Conservation (phyloP, 2,329 filamentous ascomycete genomes). For the Penicillium sp. region DNA sequence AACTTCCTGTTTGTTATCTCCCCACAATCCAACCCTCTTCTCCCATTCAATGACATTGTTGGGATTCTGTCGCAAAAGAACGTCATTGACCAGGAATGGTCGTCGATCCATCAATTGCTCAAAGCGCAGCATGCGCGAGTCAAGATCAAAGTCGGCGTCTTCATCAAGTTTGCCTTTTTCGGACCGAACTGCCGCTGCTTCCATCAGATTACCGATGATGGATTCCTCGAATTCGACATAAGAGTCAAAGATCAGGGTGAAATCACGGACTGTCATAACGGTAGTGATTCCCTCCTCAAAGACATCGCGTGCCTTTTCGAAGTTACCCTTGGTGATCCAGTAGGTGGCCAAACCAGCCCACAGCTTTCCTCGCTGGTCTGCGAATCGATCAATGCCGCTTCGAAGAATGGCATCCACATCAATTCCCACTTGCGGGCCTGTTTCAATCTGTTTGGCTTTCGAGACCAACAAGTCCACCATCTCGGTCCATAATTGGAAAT, state of each 20-base stretch:
- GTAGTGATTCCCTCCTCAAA: slow-evolving; percentile 97
- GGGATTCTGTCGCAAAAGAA: slow-evolving; percentile 90
- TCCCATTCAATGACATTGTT: slow-evolving; percentile 97
- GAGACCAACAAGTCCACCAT: slow-evolving; percentile 94
- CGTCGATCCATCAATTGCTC: slow-evolving; percentile 97
- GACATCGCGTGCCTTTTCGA: slow-evolving; percentile 86
- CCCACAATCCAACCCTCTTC: slow-evolving; percentile 94
- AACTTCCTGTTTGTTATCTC: slow-evolving; percentile 85
- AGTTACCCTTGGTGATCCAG: slow-evolving; percentile 90
- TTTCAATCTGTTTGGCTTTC: slow-evolving; percentile 82
- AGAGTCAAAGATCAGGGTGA: slow-evolving; percentile 92
- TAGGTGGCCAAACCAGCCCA: slow-evolving; percentile 96
- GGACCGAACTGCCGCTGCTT: slow-evolving; percentile 76
- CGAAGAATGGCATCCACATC: slow-evolving; percentile 90
- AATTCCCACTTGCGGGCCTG: slow-evolving; percentile 76
- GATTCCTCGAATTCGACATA: slow-evolving; percentile 98
- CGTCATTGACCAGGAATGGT: slow-evolving; percentile 94
- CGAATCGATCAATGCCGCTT: slow-evolving; percentile 85
- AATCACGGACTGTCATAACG: slow-evolving; percentile 98
- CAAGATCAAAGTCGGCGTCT: slow-evolving; percentile 87
- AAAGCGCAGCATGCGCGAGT: slow-evolving; percentile 96
- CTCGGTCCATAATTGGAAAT: slow-evolving; percentile 96
- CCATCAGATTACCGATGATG: slow-evolving; percentile 87
- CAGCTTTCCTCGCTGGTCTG: slow-evolving; percentile 89
- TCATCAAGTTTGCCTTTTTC: slow-evolving; percentile 76